Conservation (phyloP, 306 rosid genomes). For the Potentilla sterilis region DNA sequence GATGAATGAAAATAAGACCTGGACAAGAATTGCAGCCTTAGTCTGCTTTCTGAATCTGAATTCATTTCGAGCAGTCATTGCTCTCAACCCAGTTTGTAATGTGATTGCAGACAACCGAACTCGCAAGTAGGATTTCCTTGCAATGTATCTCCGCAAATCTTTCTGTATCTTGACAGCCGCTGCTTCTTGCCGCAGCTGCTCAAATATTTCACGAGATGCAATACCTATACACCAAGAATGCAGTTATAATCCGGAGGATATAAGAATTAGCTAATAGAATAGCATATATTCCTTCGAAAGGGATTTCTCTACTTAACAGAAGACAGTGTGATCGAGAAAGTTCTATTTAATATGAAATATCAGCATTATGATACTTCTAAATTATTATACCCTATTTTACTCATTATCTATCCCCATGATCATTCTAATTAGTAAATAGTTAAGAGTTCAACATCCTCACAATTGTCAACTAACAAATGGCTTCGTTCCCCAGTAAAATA, state of each 20-base stretch:
- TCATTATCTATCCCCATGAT: neutral
- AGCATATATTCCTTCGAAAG: neutral
- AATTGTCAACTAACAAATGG: neutral
- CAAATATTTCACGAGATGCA: constrained; percentile 74
- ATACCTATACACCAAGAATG: constrained; percentile 50
- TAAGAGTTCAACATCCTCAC: neutral
- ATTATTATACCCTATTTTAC: neutral
- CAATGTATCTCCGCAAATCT: constrained; percentile 56
- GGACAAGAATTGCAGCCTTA: constrained; percentile 78
- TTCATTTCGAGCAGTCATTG: constrained; percentile 98
- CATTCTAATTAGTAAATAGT: neutral
- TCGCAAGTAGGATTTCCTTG: constrained; percentile 59
- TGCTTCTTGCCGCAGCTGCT: constrained; percentile 78
- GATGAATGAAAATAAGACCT: constrained; percentile 50
- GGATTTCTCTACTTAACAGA: neutral
- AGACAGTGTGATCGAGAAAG: neutral
- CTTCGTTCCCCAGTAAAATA: neutral
- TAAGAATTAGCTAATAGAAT: constrained; percentile 16
- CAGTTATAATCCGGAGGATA: constrained; percentile 14
- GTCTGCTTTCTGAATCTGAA: constrained; percentile 95
- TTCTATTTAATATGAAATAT: neutral
- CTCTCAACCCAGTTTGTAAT: constrained; percentile 92
- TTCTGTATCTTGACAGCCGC: constrained; percentile 92
- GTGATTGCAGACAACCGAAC: constrained; percentile 59
- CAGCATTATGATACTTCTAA: neutral